Evolutionary conservation across 75 land plant genomes (phyloP).

Genomic region (Picea sitchensis): DNA sequence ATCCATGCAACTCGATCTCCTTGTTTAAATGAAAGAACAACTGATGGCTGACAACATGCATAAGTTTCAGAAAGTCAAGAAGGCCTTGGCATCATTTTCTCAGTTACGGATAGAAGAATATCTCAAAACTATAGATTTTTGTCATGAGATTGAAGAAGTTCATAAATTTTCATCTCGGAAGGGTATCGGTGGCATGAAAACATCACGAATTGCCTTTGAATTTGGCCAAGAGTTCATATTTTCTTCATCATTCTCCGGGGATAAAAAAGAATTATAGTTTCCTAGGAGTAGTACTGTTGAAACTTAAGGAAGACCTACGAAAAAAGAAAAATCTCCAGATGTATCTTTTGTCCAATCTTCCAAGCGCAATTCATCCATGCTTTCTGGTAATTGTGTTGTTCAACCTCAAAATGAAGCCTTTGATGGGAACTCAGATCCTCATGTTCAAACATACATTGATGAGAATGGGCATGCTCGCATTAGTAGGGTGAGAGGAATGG

Average conservation of each 20-base stretch:
- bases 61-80: too few species aligned
- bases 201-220: slow-evolving; percentile 91
- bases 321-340: neutral
- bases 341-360: neutral
- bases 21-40: slow-evolving; percentile 85
- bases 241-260: slow-evolving; percentile 81
- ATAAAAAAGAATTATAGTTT: slow-evolving; percentile 46
- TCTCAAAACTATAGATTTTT: slow-evolving; percentile 97
- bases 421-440: slow-evolving; percentile 19
- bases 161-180: too few species aligned
- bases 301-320: neutral
- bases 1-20: too few species aligned
- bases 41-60: too few species aligned
- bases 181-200: slow-evolving; percentile 77
- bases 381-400: too few species aligned
- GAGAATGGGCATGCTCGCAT: slow-evolving; percentile 71
- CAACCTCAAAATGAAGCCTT: slow-evolving; percentile 17
- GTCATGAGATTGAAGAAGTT: slow-evolving; percentile 92
- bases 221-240: slow-evolving; percentile 85
- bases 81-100: slow-evolving; percentile 76
- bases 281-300: too few species aligned
- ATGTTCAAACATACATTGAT: slow-evolving; percentile 77
- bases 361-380: too few species aligned
- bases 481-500: slow-evolving; percentile 80
- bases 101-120: slow-evolving; percentile 97